Conservation (phyloP, 441 rosid species). For the Jatropha multifida region DNA sequence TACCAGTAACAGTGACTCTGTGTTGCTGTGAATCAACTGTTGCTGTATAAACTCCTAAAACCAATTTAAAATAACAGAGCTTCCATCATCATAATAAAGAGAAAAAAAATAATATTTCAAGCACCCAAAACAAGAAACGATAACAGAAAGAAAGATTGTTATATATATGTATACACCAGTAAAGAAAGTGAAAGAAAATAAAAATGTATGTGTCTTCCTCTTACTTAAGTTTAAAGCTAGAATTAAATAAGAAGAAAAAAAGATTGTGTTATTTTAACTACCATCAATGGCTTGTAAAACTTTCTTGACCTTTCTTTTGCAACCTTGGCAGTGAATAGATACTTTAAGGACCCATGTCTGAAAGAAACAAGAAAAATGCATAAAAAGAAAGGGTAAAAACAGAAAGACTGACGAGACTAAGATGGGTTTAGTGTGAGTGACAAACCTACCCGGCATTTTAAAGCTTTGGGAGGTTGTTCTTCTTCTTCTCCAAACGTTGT, state of each 20-base stretch:
- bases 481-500: slow-evolving; percentile 9
- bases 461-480: background rate
- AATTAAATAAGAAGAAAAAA: background rate
- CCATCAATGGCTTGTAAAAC: slow-evolving; percentile 59
- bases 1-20: slow-evolving; percentile 60
- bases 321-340: slow-evolving; percentile 70
- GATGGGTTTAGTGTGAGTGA: background rate
- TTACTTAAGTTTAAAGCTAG: no score
- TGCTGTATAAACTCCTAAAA: slow-evolving; percentile 53
- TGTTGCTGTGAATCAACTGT: slow-evolving; percentile 48
- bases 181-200: background rate
- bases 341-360: slow-evolving; percentile 70
- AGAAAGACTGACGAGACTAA: no score
- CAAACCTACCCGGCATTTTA: slow-evolving; percentile 23
- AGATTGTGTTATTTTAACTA: slow-evolving; percentile 15
- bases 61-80: background rate
- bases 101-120: background rate
- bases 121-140: background rate
- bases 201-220: background rate
- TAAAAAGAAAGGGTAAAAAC: background rate
- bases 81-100: no score
- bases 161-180: no score
- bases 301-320: slow-evolving; percentile 65
- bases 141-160: background rate
- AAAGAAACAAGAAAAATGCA: slow-evolving; percentile 12